These are phyloP conservation scores for Magnolia changhungtana DNA, from an alignment of 164 flowering plant species.

Conservation along the genomic window DNA sequence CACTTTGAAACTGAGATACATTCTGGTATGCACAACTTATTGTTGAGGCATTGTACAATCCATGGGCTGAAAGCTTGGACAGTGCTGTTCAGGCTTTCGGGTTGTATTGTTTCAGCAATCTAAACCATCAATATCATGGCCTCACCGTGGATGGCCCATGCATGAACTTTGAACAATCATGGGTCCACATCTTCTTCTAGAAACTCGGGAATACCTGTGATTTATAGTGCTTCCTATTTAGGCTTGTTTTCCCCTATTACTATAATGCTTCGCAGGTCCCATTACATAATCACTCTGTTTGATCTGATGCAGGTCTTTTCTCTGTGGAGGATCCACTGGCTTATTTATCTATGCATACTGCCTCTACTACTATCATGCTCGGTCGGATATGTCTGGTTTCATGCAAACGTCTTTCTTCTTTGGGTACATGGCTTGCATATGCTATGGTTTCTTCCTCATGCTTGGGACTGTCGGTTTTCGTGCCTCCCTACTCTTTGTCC, in stretches of 20 bases:
- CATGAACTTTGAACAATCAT: no score
- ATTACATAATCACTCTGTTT: not conserved
- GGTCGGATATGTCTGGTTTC: constrained; percentile 43
- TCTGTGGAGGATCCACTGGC: constrained; percentile 40
- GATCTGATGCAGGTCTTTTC: constrained; percentile 30
- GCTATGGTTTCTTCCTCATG: constrained; percentile 44
- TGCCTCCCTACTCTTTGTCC: constrained; percentile 37
- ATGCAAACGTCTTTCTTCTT: constrained; percentile 45
- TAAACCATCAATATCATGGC: no score
- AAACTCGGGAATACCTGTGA: not conserved
- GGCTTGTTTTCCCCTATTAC: no score
- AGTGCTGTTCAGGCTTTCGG: no score
- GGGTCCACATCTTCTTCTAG: not conserved
- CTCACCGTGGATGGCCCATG: no score
- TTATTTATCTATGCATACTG: constrained; percentile 37
- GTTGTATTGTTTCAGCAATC: no score
- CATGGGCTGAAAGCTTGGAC: no score
- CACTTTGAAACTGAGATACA: no score
- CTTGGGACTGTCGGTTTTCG: constrained; percentile 41
- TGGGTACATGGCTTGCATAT: constrained; percentile 45
- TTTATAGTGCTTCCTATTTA: no score
- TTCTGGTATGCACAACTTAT: no score
- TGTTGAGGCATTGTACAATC: no score
- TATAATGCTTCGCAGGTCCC: not conserved
- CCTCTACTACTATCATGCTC: constrained; percentile 36